Conservation (phyloP, 805 yeast species). For the Ogataea paraovalis region DNA sequence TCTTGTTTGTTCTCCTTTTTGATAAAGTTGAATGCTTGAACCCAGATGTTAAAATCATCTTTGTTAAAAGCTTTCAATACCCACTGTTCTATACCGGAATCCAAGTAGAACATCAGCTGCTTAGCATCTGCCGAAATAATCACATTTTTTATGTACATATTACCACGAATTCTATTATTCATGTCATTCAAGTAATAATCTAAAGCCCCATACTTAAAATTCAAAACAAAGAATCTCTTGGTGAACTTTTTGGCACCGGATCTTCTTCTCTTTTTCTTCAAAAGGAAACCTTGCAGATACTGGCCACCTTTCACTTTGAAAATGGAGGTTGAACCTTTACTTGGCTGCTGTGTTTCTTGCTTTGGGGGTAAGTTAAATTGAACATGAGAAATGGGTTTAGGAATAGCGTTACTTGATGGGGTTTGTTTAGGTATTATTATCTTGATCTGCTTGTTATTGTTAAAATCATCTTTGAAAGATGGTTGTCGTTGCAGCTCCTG, state of each 20-base stretch:
- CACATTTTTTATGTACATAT: constrained; percentile 80
- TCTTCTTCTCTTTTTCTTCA: constrained; percentile 68
- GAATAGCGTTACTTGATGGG: background rate
- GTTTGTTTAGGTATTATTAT: background rate
- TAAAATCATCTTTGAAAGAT: background rate
- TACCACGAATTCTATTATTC: constrained; percentile 77
- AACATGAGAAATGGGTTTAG: constrained; percentile 13
- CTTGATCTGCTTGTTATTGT: background rate
- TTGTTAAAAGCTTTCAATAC: constrained; percentile 63
- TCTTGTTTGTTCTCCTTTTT: constrained; percentile 28
- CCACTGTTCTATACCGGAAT: constrained; percentile 96
- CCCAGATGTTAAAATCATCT: constrained; percentile 77
- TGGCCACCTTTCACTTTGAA: constrained; percentile 57
- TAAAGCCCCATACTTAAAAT: constrained; percentile 75
- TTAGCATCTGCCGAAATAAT: constrained; percentile 76
- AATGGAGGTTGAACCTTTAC: constrained; percentile 25
- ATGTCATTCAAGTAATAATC: constrained; percentile 74
- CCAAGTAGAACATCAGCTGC: constrained; percentile 69
- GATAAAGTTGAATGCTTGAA: constrained; percentile 64
- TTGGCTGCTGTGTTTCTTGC: constrained; percentile 4
- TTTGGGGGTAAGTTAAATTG: constrained; percentile 25
- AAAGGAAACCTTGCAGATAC: constrained; percentile 69
- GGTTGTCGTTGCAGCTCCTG: background rate
- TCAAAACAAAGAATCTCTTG: constrained; percentile 78
- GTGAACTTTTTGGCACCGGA: constrained; percentile 84